Percentiles rank a stretch among this genome's conserved stretches.
Conservation (phyloP, 345 rosid genomes). For the Arabidopsis suecica region DNA sequence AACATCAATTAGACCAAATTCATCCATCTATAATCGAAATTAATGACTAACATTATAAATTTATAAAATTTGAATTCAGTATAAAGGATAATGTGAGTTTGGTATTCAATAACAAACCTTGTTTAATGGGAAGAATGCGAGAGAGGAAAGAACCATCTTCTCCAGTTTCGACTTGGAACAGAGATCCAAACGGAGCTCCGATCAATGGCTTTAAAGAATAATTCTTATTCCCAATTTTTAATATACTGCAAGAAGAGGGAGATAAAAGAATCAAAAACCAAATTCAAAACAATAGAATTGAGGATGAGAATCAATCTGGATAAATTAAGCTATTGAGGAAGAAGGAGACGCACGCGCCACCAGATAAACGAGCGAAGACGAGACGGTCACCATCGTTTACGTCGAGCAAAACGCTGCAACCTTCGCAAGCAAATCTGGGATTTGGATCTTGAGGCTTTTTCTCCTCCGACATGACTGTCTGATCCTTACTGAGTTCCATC, state of each 20-base stretch:
- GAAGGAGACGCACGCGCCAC: constrained; percentile 69
- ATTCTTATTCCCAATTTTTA: constrained; percentile 76
- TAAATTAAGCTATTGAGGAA: neutral
- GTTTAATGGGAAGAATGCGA: constrained; percentile 51
- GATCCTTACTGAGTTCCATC: constrained; percentile 37
- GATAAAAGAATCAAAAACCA: neutral
- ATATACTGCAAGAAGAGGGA: constrained; percentile 45
- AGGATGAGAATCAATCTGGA: neutral
- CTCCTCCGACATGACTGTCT: constrained; percentile 25
- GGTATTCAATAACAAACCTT: constrained; percentile 53
- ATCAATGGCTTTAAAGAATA: constrained; percentile 73
- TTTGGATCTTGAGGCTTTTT: constrained; percentile 41
- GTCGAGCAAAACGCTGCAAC: constrained; percentile 93
- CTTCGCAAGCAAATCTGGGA: constrained; percentile 79
- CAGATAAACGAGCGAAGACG: constrained; percentile 85
- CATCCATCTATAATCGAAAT: neutral
- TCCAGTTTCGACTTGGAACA: constrained; percentile 77
- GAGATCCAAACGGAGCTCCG: constrained; percentile 85
- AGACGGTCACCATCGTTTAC: constrained; percentile 96
- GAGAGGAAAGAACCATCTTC: constrained; percentile 62
- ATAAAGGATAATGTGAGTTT: constrained; percentile 7
- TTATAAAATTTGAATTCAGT: neutral
- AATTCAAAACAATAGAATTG: neutral
- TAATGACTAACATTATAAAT: neutral
- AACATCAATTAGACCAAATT: constrained; percentile 31